phyloP scores from a whole-genome alignment of 1,139 yeast genomes.

The Kodamaea alishanica region DNA sequence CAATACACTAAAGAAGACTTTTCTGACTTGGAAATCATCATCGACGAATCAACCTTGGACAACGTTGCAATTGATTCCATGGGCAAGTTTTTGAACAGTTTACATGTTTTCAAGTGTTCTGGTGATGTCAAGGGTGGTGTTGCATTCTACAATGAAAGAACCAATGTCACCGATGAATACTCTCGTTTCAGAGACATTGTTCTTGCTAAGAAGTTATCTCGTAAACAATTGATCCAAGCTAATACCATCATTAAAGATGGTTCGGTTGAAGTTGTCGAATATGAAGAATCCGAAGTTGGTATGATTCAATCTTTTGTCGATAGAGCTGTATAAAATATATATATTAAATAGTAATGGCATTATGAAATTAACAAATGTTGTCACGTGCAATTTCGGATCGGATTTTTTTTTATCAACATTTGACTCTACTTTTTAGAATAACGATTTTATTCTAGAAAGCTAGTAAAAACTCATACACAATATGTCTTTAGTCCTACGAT shows the following conservation, averaged over 20 bases:
- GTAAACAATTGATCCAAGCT: conserved; percentile 81
- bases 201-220: conserved; percentile 68
- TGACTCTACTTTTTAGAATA: too few relatives aligned
- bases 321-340: conserved; percentile 37
- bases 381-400: too few relatives aligned
- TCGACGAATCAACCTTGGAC: conserved; percentile 60
- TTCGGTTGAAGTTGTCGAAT: conserved; percentile 59
- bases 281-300: conserved; percentile 70
- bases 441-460: too few relatives aligned
- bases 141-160: conserved; percentile 59
- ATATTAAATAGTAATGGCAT: background rate
- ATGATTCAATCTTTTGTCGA: conserved; percentile 75
- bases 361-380: too few relatives aligned
- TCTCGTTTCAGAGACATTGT: conserved; percentile 66
- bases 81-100: conserved; percentile 63
- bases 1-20: conserved; percentile 45
- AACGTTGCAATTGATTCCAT: conserved; percentile 71
- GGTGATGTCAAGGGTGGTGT: conserved; percentile 67
- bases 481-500: too few relatives aligned
- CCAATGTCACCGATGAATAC: conserved; percentile 62
- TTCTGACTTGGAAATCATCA: conserved; percentile 55
- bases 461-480: too few relatives aligned
- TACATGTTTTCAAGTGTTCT: conserved; percentile 75
- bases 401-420: too few relatives aligned
- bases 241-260: conserved; percentile 51